Conservation (phyloP, 345 rosid genomes). For the Mallotus nudiflorus region DNA sequence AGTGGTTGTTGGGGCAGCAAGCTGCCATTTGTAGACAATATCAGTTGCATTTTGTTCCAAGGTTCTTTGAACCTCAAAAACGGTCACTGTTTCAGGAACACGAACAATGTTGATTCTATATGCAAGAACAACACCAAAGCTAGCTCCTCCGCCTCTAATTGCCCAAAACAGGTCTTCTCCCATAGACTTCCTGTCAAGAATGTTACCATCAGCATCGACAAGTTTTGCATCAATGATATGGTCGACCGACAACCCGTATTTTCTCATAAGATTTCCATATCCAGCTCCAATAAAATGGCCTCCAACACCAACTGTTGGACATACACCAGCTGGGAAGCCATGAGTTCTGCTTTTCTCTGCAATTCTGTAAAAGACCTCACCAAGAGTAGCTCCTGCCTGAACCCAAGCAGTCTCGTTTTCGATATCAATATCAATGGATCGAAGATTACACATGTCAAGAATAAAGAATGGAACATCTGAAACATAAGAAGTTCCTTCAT, state of each 20-base stretch:
- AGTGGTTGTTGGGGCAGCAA: neutral
- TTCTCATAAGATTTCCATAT: neutral
- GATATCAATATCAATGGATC: too few relatives aligned
- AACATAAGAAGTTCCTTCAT: too few relatives aligned
- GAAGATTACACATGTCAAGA: too few relatives aligned
- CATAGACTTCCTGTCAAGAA: neutral
- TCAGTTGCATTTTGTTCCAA: neutral
- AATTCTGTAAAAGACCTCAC: too few relatives aligned
- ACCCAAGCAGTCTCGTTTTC: too few relatives aligned
- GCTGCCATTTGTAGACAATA: neutral
- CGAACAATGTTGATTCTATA: neutral
- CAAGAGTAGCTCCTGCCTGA: too few relatives aligned
- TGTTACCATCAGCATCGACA: neutral
- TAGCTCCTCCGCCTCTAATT: slow-evolving; percentile 6
- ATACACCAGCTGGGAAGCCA: neutral
- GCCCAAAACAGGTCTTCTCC: neutral
- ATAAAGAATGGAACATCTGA: too few relatives aligned
- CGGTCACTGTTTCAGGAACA: neutral
- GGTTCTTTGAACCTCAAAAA: neutral
- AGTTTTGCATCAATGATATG: neutral
- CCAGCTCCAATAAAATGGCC: neutral
- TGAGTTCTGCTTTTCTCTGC: neutral
- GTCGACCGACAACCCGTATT: neutral
- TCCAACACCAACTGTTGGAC: neutral
- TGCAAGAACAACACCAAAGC: slow-evolving; percentile 3